Base-by-base conservation (phyloP, 75 land plant genomes). In the Pinus albicaulis region DNA sequence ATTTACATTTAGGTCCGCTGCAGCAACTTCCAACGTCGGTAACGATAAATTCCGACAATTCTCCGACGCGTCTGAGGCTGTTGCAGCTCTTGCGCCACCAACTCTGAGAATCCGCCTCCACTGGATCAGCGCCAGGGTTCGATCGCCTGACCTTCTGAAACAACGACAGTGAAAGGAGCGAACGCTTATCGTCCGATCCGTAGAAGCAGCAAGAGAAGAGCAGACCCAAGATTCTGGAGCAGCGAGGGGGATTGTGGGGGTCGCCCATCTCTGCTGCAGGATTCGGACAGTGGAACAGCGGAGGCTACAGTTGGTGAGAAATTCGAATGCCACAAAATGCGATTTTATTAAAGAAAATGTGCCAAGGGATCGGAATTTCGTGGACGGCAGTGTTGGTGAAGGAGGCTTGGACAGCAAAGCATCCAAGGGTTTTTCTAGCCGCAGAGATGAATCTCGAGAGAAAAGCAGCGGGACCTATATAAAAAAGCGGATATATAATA, bases 31-130 rank as follows among this genome's bases (percentile, higher is more conserved):
- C 70, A 8, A 31, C 41, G 19, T 36, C 70, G 22, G 36, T 44
- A 20, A 66, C 17, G 7, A 66, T 0, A 0, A 23, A 36, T 19
- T 66, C 48, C 13, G 70, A 36, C 70, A 48, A 66, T 7, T 66
- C 70, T 3, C 70, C 48, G 3, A n/a, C 48, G 1, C 48, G 70
- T 44, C 70, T 34, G 22, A 66, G 48, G 12, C 70, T 66, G 0
- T 66, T 66, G 20, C 48, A 66, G 48, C 70, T 22, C 48, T 66
- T 66, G 22, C 70, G 70, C 70, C 41, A 38, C 70, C 48, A 66
- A 8, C 38, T 31, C 12, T 16, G 48, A 34, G 70, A 66, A 34
- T 66, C 48, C 4, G 66, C 25, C 15, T 63, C 66, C 1, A 14
- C 66, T 7, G 4, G 34, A 12, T 31, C 28, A 16, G 48, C 10